Evolutionary conservation across 345 rosid genomes (phyloP).

Genomic region (Corchorus capsularis): DNA sequence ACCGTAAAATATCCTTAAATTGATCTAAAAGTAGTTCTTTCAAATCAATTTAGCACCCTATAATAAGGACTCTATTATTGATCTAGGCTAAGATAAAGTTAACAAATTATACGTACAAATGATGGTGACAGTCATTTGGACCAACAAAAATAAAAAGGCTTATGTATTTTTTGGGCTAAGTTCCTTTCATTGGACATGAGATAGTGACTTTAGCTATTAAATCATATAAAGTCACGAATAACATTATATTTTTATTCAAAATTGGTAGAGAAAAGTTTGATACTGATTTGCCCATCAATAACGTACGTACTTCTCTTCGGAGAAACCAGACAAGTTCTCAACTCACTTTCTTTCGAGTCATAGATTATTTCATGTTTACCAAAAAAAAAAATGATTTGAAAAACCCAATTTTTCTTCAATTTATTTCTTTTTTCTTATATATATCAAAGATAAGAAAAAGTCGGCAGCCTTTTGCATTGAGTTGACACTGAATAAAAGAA

Average conservation of each 20-base stretch:
- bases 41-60: neutral
- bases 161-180: neutral
- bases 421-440: neutral
- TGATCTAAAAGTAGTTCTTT: neutral
- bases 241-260: neutral
- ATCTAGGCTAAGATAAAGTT: neutral
- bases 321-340: neutral
- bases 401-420: neutral
- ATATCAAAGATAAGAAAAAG: neutral
- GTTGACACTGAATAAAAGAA: neutral
- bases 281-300: neutral
- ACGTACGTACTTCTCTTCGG: neutral
- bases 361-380: neutral
- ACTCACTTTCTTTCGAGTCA: neutral
- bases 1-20: too few relatives aligned
- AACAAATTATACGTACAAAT: constrained; percentile 1
- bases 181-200: neutral
- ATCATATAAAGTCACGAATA: neutral
- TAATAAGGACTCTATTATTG: too few relatives aligned
- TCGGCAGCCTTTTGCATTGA: neutral
- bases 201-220: neutral
- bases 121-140: neutral
- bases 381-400: neutral
- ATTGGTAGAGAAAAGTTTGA: neutral
- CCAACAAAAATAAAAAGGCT: neutral